Conservation (phyloP, 345 rosid species). For the Excoecaria agallocha region DNA sequence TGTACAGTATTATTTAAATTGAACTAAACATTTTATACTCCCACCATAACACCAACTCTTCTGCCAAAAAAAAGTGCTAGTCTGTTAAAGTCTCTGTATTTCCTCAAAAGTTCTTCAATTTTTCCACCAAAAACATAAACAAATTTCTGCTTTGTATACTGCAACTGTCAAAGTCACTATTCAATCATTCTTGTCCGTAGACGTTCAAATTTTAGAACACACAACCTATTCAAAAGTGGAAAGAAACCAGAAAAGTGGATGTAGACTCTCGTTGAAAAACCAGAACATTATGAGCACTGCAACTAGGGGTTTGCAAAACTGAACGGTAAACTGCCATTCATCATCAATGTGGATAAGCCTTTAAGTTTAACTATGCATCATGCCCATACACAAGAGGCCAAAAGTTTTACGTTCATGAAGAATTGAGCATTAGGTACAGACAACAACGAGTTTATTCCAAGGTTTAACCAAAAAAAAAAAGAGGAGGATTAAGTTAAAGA, state of each 20-base stretch:
- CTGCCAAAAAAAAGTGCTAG: not conserved
- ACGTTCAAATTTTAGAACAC: not conserved
- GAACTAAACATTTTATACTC: not conserved
- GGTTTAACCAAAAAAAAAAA: not conserved
- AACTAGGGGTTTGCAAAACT: too few relatives aligned
- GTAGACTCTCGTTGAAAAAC: not conserved
- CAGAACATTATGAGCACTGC: too few relatives aligned
- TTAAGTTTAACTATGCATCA: not conserved
- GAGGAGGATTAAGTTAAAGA: too few relatives aligned
- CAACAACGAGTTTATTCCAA: not conserved
- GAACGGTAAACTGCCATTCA: too few relatives aligned
- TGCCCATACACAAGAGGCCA: not conserved
- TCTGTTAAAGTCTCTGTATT: not conserved
- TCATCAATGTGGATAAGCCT: slow-evolving; percentile 12
- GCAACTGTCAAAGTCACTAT: not conserved
- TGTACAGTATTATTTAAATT: not conserved
- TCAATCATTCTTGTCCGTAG: not conserved
- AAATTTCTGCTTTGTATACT: too few relatives aligned
- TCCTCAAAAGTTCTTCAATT: not conserved
- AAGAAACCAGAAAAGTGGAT: not conserved
- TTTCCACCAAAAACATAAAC: not conserved
- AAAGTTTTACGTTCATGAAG: not conserved
- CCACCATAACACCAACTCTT: not conserved
- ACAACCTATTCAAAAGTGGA: not conserved
- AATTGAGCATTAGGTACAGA: not conserved